Evolutionary conservation across 805 yeast species (phyloP), one percentile per base, ranked within the genome.

Genomic region (Candida incommunis): DNA sequence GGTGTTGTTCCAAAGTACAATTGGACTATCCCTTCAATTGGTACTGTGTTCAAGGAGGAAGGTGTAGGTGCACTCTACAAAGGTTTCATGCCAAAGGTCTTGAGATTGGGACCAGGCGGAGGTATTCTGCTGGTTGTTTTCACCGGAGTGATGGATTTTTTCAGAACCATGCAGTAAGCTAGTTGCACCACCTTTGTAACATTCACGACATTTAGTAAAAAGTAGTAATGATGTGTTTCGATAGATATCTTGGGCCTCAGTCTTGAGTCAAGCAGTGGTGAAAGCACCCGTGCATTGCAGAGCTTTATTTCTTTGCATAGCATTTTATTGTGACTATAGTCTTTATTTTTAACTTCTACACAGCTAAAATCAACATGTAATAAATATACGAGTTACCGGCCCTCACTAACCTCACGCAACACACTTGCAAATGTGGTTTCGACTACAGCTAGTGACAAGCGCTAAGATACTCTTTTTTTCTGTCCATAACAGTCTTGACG

Each of bases 101-200:
- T 92, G 60, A 80, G 99, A 75, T 73, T 92, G 54, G 98, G 97
- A 42, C 98, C 99, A 49, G 99, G 99, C 60, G 99, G 99, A 64
- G 99, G 99, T 71, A 87, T 92, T 54, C 70, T 92, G 59, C 74
- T 92, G 62, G 97, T 92, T 42, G 98, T 92, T n/a, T 92, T 87
- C 73, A 86, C 96, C 40, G 72, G 86, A 22, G 78, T 88, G 51
- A 87, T 88, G 94, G 96, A 88, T 62, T 85, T 86, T 70, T 92
- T 92, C 73, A 9, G 37, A 13, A 11, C 37, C 18, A 31, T 31
- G 7, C 37, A 31, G 20, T 13, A 31, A n/a, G 9, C 5, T 11
- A n/a, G 18, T 13, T 31, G 20, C 9, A 31, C 9, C 5, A 31
- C 11, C 13, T 25, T 9, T 25, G 27, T n/a, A n/a, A n/a, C n/a